A percentile compares a stretch with the other conserved stretches of the same genome.
Conservation (phyloP, 2,329 filamentous ascomycete genomes). For the Biscogniauxia marginata region DNA sequence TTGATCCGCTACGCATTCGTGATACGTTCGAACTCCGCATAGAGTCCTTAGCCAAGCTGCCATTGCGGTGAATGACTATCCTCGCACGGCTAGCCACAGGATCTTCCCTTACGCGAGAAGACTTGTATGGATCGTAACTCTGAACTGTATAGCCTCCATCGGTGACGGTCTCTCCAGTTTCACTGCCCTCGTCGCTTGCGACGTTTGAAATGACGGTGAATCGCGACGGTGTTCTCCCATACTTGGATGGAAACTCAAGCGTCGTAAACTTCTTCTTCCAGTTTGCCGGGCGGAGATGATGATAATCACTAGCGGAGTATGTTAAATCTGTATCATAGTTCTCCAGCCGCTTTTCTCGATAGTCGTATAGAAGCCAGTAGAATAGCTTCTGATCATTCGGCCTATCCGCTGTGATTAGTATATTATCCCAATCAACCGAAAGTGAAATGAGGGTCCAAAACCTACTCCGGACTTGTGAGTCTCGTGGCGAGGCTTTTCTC, state of each 20-base stretch:
- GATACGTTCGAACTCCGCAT: conserved; percentile 24
- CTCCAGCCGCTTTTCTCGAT: conserved; percentile 80
- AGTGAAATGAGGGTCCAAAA: conserved; percentile 14
- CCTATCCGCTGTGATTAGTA: conserved; percentile 44
- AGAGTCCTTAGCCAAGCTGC: conserved; percentile 29
- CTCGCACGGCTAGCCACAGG: conserved; percentile 61
- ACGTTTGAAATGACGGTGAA: conserved; percentile 66
- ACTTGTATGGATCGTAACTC: conserved; percentile 84
- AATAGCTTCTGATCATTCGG: conserved; percentile 91
- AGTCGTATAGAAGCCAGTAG: conserved; percentile 80
- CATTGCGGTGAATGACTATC: conserved; percentile 65
- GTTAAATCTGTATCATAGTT: conserved; percentile 78
- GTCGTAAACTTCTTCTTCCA: conserved; percentile 63
- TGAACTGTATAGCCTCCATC: conserved; percentile 45
- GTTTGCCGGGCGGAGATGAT: conserved; percentile 64
- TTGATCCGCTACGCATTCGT: conserved; percentile 37
- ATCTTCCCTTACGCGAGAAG: conserved; percentile 54
- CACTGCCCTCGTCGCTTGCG: conserved; percentile 45
- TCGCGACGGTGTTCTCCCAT: conserved; percentile 55
- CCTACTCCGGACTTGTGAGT: conserved; percentile 65
- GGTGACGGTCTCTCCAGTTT: conserved; percentile 35
- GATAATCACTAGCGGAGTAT: conserved; percentile 90
- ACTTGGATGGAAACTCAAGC: conserved; percentile 52
- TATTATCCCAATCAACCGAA: not conserved
- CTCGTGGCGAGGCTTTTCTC: conserved; percentile 69